A percentile compares a stretch with the other conserved stretches of the same genome.
Conservation (phyloP, 768 basidiomycete species). For the Russula virescens region DNA sequence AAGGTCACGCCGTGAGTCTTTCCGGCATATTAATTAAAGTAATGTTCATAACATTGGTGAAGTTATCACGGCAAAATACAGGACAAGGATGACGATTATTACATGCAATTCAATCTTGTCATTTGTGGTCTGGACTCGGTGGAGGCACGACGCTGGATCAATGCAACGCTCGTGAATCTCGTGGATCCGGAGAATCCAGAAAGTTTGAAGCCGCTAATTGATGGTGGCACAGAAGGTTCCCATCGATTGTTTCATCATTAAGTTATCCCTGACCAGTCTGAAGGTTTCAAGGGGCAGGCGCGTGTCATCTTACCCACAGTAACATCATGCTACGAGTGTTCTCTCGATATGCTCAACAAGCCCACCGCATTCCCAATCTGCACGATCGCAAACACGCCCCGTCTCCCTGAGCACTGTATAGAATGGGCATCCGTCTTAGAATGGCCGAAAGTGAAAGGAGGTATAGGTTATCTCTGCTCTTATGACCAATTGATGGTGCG, state of each 20-base stretch:
- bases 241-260: neutral
- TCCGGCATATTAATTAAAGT: neutral
- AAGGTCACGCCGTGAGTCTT: slow-evolving; percentile 85
- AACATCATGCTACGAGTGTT: slow-evolving; percentile 96
- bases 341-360: slow-evolving; percentile 97
- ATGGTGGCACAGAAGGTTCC: slow-evolving; percentile 95
- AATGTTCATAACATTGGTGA: slow-evolving; percentile 7
- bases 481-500: neutral
- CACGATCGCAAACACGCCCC: slow-evolving; percentile 97
- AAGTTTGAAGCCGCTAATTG: slow-evolving; percentile 92
- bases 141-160: slow-evolving; percentile 97
- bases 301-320: slow-evolving; percentile 94
- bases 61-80: slow-evolving; percentile 98
- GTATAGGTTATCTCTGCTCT: slow-evolving; percentile 38
- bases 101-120: slow-evolving; percentile 93
- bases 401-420: slow-evolving; percentile 97
- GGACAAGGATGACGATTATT: slow-evolving; percentile 93
- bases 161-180: slow-evolving; percentile 91
- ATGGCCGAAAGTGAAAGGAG: slow-evolving; percentile 92
- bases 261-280: neutral
- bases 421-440: slow-evolving; percentile 99
- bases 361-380: slow-evolving; percentile 97
- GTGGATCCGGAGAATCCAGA: slow-evolving; percentile 92
- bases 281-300: slow-evolving; percentile 98
- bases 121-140: slow-evolving; percentile 98